Conservation (phyloP, 2,329 filamentous ascomycete species). For the Microcyclospora tardicrescens region DNA sequence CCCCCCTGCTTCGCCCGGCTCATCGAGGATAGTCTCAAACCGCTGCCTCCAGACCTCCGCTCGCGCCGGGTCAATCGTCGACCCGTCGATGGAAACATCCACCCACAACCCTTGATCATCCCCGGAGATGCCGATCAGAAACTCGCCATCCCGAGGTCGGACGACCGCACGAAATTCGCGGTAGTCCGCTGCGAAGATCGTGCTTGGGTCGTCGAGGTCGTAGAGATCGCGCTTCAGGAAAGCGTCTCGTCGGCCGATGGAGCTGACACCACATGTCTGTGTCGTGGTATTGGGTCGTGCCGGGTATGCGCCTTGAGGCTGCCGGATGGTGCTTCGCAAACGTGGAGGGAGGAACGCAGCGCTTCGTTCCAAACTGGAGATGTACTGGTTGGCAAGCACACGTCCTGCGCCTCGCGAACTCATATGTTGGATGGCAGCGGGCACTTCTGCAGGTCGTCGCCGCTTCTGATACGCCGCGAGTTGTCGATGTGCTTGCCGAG, state of each 20-base stretch:
- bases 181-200: conserved; percentile 30
- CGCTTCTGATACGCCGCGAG: conserved; percentile 34
- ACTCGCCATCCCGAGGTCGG: conserved; percentile 33
- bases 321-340: conserved; percentile 12
- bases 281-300: conserved; percentile 18
- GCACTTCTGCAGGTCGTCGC: conserved; percentile 6
- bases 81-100: conserved; percentile 30
- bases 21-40: conserved; percentile 14
- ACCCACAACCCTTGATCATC: conserved; percentile 26
- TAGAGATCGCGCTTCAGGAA: conserved; percentile 20
- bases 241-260: conserved; percentile 26
- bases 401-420: conserved; percentile 26
- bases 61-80: conserved; percentile 15
- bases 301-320: conserved; percentile 27
- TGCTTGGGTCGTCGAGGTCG: conserved; percentile 14
- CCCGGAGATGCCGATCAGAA: conserved; percentile 30
- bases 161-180: conserved; percentile 26
- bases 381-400: conserved; percentile 32
- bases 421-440: conserved; percentile 17
- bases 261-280: conserved; percentile 35
- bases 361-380: conserved; percentile 28
- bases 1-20: neutral
- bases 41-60: conserved; percentile 16
- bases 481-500: conserved; percentile 30
- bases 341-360: conserved; percentile 22